Percentiles rank a stretch among this genome's conserved stretches.
Conservation (phyloP, 139 green algal genomes). For the Micromonas commoda region DNA sequence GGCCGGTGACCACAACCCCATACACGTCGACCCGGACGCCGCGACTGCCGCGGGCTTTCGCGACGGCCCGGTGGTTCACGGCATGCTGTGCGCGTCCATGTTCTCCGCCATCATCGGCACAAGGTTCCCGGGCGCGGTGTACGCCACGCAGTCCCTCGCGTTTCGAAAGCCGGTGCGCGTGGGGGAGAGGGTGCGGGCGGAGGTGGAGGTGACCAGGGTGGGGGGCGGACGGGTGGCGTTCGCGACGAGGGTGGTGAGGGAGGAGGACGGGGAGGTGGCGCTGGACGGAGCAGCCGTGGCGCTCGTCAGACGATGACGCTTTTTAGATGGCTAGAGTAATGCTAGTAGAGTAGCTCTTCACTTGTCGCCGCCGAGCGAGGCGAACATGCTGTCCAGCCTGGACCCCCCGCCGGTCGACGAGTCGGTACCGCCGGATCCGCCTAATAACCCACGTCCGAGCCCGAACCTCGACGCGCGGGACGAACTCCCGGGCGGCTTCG, state of each 20-base stretch:
- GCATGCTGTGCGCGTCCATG: constrained; percentile 60
- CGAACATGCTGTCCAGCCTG: background rate
- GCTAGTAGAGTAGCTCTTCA: background rate
- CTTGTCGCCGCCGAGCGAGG: background rate
- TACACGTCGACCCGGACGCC: constrained; percentile 37
- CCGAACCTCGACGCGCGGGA: background rate
- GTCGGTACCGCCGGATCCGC: background rate
- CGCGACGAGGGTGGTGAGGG: background rate
- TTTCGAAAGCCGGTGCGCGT: constrained; percentile 52
- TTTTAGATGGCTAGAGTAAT: background rate
- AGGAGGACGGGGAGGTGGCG: background rate
- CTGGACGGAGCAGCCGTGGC: constrained; percentile 11
- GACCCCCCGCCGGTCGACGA: background rate
- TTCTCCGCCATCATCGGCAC: constrained; percentile 69
- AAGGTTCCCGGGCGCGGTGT: constrained; percentile 58
- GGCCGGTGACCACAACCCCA: constrained; percentile 59
- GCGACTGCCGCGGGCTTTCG: background rate
- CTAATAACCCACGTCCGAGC: background rate
- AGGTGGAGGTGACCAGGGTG: background rate
- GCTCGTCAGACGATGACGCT: background rate
- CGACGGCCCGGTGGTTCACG: constrained; percentile 48
- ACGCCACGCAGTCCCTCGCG: constrained; percentile 54
- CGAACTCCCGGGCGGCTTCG: too few species aligned
- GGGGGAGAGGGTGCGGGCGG: background rate
- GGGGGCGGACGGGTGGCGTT: background rate